A percentile compares a stretch with the other conserved stretches of the same genome.
Evolutionary conservation across 805 yeast species (phyloP).

Genomic region (Wickerhamomyces strasburgensis): DNA sequence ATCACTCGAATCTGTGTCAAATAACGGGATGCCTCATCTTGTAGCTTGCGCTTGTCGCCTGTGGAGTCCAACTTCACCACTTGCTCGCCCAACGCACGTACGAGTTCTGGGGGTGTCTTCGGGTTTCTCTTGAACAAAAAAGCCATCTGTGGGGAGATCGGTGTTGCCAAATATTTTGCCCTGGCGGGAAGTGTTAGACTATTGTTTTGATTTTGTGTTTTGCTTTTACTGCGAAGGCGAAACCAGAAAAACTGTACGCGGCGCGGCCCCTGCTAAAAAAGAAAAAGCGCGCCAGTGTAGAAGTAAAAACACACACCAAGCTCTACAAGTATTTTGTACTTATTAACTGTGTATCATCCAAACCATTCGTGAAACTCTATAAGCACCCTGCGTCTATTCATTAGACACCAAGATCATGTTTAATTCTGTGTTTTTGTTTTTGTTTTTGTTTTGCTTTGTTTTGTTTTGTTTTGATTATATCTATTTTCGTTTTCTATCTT

Average conservation of each 20-base stretch:
- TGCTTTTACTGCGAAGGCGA: no score
- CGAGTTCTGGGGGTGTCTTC: conserved; percentile 82
- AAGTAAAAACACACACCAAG: no score
- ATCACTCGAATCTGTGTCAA: conserved; percentile 60
- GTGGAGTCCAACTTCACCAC: conserved; percentile 46
- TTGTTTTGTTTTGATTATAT: not conserved
- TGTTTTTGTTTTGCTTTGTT: not conserved
- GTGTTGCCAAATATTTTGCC: no score
- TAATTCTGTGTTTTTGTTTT: not conserved
- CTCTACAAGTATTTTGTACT: no score
- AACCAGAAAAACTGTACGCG: no score
- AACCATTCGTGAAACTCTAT: no score
- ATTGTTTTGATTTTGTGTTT: not conserved
- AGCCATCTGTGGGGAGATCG: conserved; percentile 30
- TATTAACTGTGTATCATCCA: no score
- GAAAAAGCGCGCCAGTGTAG: no score
- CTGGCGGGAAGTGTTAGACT: no score
- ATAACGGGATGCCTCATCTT: conserved; percentile 70
- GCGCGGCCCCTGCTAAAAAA: no score
- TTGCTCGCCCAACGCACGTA: conserved; percentile 70
- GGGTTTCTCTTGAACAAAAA: conserved; percentile 88
- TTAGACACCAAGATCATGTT: no score
- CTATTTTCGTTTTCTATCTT: not conserved
- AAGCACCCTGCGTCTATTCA: no score
- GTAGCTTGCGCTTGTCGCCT: conserved; percentile 39